Evolutionary conservation across 177 flowering plant genomes (phyloP), one percentile per base, ranked within the genome.

Genomic region (Tripterygium wilfordii): DNA sequence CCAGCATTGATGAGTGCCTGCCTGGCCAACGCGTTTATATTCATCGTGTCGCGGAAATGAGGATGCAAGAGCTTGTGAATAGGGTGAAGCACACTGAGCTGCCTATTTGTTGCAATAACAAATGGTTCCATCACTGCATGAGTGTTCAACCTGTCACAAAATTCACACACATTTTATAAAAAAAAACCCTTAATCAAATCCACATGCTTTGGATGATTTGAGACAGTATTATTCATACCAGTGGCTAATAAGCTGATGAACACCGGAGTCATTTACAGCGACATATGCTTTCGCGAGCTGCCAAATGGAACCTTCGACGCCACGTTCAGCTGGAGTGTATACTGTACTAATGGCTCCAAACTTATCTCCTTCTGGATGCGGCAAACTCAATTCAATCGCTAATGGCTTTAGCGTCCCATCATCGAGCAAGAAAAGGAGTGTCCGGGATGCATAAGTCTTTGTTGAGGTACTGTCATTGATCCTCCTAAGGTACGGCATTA

Each of bases 231-330:
- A 29, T 51, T 16, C 17, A 12, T 67, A 70, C 83, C 80, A 78
- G 59, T 85, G 95, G 64, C 84, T 81, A 39, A 86, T 64, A 12
- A 86, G 72, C 48, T 83, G 84, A 66, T 86, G 95, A 39, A 56
- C 27, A 3, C 78, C 86, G 0, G 88, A 69, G 53, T 85, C 95
- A 51, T 73, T 78, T 3, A 70, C 76, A 1, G 66, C 72, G 1
- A 66, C 92, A 68, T 82, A 86, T 39, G 96, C 84, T 42, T 85
- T 88, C 7, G 96, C 96, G 8, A 85, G 69, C 57, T 74, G 79
- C 97, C 97, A 85, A 10, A 83, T 45, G 17, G 88, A 66, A 15
- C 70, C 69, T 36, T 78, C 72, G 12, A 63, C 64, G 26, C 89
- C 89, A 5, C 67, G 29, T 29, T 58, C 70, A 5, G 80, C 76